A percentile compares a stretch with the other conserved stretches of the same genome.
phyloP scores from a whole-genome alignment of 495 filamentous ascomycete genomes.

The Penicillium bovifimosum region DNA sequence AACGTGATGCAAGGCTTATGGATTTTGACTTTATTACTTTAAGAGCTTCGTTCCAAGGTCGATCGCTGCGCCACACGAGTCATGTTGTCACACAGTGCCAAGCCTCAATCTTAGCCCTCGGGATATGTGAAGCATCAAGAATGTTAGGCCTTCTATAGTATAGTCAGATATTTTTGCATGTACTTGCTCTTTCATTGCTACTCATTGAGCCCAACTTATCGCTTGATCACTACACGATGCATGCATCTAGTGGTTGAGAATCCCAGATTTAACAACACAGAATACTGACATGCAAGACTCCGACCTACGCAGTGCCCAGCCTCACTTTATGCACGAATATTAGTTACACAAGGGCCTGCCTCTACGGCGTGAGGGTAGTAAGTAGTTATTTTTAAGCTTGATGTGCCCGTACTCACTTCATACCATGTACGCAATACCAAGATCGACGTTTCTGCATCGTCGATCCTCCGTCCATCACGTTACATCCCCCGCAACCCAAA shows the following conservation, averaged over 20 bases:
- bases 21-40: neutral
- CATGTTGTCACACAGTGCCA: neutral
- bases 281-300: neutral
- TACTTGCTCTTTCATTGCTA: no score
- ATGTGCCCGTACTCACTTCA: neutral
- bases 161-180: no score
- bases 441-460: constrained; percentile 7
- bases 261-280: no score
- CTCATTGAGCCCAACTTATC: neutral
- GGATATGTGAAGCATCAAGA: neutral
- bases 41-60: neutral
- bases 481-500: constrained; percentile 2
- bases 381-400: neutral
- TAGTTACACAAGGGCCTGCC: neutral
- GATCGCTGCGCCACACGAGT: constrained; percentile 5
- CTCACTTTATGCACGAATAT: neutral
- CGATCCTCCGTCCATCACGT: neutral
- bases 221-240: neutral
- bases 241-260: neutral
- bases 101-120: neutral
- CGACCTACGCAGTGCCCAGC: constrained; percentile 9
- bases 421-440: neutral
- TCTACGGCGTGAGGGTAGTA: neutral
- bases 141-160: neutral
- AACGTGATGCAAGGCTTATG: constrained; percentile 1